phyloP scores from a whole-genome alignment of 208 protist species.

The Phytomonas francai region DNA sequence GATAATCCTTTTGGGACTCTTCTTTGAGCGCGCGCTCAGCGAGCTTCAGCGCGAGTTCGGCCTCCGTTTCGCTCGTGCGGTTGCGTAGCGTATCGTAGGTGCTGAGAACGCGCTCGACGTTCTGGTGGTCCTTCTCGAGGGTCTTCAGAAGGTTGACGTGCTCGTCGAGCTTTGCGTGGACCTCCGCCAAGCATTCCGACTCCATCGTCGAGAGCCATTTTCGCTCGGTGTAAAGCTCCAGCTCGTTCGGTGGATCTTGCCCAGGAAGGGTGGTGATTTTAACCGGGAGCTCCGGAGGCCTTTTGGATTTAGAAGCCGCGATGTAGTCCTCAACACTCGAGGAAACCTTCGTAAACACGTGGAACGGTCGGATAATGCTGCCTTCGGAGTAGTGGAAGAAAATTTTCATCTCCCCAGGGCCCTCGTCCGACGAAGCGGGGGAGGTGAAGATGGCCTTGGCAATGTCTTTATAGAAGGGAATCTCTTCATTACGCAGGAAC shows the following conservation, averaged over 20 bases:
- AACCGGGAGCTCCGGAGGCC: conserved; percentile 31
- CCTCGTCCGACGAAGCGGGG: background rate
- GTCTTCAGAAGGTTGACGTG: conserved; percentile 49
- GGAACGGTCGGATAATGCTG: conserved; percentile 74
- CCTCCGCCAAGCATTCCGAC: conserved; percentile 41
- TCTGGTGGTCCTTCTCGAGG: conserved; percentile 32
- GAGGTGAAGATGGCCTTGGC: background rate
- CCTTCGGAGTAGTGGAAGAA: conserved; percentile 72
- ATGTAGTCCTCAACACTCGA: conserved; percentile 77
- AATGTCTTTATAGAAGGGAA: conserved; percentile 1
- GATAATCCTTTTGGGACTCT: conserved; percentile 81
- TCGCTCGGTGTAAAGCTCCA: conserved; percentile 79
- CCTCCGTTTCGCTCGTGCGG: conserved; percentile 74
- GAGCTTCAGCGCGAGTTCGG: conserved; percentile 52
- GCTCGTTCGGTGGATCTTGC: conserved; percentile 45
- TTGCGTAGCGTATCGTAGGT: conserved; percentile 88
- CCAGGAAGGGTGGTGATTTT: conserved; percentile 65
- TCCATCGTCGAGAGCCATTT: conserved; percentile 70
- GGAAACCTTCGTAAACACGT: conserved; percentile 67
- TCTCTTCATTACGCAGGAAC: conserved; percentile 31
- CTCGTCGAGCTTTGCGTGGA: conserved; percentile 45
- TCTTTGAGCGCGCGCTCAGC: conserved; percentile 59
- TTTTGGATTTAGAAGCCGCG: conserved; percentile 25
- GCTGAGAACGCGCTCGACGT: conserved; percentile 38
- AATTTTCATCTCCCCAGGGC: conserved; percentile 71